These are phyloP conservation scores for Wolfiporia cocos DNA, from an alignment of 1,284 basidiomycete genomes.

Conservation along the genomic window DNA sequence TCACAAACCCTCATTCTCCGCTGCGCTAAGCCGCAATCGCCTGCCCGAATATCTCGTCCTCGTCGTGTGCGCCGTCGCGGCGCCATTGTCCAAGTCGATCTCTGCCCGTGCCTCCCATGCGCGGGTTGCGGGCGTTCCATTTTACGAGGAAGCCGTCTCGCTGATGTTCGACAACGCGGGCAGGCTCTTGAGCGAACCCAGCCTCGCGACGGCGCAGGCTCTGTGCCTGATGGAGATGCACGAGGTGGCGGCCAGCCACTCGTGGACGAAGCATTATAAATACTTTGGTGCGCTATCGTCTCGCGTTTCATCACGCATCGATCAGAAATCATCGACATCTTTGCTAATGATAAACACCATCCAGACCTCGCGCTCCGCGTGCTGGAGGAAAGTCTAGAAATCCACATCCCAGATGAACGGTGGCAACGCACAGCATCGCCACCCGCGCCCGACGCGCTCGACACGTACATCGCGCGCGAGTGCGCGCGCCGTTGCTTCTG, in stretches of 20 bases:
- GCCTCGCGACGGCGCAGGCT: slow-evolving; percentile 62
- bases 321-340: not conserved
- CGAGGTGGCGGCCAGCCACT: slow-evolving; percentile 43
- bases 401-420: slow-evolving; percentile 53
- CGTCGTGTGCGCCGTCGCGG: slow-evolving; percentile 69
- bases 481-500: slow-evolving; percentile 72
- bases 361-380: slow-evolving; percentile 50
- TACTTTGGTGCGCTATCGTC: slow-evolving; percentile 27
- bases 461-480: slow-evolving; percentile 60
- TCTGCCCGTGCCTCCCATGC: slow-evolving; percentile 43
- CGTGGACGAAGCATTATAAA: slow-evolving; percentile 30
- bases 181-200: slow-evolving; percentile 48
- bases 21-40: slow-evolving; percentile 52
- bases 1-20: slow-evolving; percentile 69
- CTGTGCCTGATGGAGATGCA: slow-evolving; percentile 65
- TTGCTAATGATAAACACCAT: too few relatives aligned
- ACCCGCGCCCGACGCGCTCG: slow-evolving; percentile 50
- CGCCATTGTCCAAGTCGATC: slow-evolving; percentile 63
- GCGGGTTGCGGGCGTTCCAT: slow-evolving; percentile 63
- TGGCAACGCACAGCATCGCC: slow-evolving; percentile 44
- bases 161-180: slow-evolving; percentile 66
- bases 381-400: slow-evolving; percentile 57
- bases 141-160: slow-evolving; percentile 60
- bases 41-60: slow-evolving; percentile 65
- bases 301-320: too few relatives aligned